phyloP scores from a whole-genome alignment of 75 land plant genomes.

The Cunninghamia lanceolata region DNA sequence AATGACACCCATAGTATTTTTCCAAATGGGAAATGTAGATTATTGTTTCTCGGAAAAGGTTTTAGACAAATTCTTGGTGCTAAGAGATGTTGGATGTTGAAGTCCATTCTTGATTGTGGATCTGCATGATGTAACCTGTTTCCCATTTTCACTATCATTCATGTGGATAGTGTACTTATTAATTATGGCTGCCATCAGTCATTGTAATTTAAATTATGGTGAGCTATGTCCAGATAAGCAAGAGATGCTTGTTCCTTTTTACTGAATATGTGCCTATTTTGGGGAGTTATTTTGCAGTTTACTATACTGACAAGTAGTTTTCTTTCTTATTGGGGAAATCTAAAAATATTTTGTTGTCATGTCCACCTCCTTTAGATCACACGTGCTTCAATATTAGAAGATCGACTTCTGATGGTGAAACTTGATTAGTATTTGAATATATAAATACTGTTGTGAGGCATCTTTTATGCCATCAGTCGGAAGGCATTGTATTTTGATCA shows the following conservation, averaged over 20 bases:
- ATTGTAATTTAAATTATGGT: not conserved
- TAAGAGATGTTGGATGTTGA: not conserved
- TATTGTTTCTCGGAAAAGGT: not conserved
- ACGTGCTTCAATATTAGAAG: not conserved
- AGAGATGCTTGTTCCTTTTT: too few species aligned
- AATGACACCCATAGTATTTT: not conserved
- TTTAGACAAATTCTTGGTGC: not conserved
- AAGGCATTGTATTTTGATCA: not conserved
- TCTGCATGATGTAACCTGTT: too few species aligned
- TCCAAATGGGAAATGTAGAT: not conserved
- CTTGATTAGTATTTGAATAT: too few species aligned
- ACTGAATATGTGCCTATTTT: not conserved
- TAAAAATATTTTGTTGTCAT: too few species aligned
- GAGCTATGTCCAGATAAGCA: not conserved
- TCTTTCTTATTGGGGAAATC: not conserved
- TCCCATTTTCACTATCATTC: not conserved
- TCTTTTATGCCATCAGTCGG: not conserved
- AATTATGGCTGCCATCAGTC: not conserved
- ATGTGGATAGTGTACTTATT: not conserved
- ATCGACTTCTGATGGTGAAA: too few species aligned
- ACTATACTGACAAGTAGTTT: not conserved
- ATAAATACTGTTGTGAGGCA: not conserved
- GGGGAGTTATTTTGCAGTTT: not conserved
- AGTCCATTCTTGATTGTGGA: not conserved
- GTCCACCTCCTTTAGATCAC: not conserved